Evolutionary conservation across 2,329 filamentous ascomycete genomes (phyloP).

Genomic region (Emmonsiellopsis sp.): DNA sequence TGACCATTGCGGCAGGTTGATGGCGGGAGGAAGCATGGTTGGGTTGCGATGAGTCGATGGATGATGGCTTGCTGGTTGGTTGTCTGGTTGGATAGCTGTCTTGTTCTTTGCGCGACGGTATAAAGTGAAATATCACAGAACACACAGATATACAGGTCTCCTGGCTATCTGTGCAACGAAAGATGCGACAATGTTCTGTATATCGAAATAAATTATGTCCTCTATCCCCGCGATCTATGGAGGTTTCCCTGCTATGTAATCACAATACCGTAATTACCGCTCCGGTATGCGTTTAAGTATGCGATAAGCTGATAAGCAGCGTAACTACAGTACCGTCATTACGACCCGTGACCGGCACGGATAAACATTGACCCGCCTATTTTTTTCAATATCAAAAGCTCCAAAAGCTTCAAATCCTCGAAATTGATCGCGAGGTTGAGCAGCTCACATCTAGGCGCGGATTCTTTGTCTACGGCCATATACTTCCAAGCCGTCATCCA

Average conservation of each 20-base stretch:
- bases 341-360: background rate
- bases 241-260: background rate
- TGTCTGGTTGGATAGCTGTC: background rate
- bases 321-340: background rate
- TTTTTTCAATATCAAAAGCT: background rate
- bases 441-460: background rate
- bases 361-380: background rate
- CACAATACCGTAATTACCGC: background rate
- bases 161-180: too few species aligned
- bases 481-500: background rate
- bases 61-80: too few species aligned
- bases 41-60: background rate
- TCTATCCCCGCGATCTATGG: background rate
- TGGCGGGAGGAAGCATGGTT: constrained; percentile 27
- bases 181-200: too few species aligned
- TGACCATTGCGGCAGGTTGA: constrained; percentile 40
- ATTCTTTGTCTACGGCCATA: background rate
- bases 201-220: too few species aligned
- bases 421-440: background rate
- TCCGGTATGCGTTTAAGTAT: too few species aligned
- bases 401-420: background rate
- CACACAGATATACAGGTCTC: too few species aligned
- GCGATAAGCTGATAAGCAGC: background rate
- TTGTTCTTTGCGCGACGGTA: background rate
- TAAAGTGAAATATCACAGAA: too few species aligned